A percentile compares a stretch with the other conserved stretches of the same genome.
These are phyloP conservation scores for Xylaria hypoxylon DNA, from an alignment of 2,329 filamentous ascomycete genomes.

Conservation along the genomic window DNA sequence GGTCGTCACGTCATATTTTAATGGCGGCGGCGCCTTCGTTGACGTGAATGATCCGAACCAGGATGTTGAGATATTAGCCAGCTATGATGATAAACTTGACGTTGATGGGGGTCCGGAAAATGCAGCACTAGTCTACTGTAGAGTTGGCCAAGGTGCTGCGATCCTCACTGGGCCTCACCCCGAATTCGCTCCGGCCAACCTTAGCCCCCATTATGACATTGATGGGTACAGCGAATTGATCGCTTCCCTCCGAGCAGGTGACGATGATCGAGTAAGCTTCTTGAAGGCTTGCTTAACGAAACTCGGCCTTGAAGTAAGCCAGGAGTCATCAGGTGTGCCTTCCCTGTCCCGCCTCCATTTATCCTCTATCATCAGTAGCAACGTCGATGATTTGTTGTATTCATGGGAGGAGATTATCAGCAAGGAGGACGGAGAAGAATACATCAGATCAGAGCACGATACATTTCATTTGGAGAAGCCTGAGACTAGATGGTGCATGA, in stretches of 20 bases:
- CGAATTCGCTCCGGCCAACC: slow-evolving; percentile 88
- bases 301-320: slow-evolving; percentile 81
- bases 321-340: slow-evolving; percentile 76
- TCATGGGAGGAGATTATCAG: slow-evolving; percentile 76
- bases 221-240: slow-evolving; percentile 79
- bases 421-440: slow-evolving; percentile 73
- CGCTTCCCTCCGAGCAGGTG: slow-evolving; percentile 73
- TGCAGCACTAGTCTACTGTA: slow-evolving; percentile 86
- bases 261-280: slow-evolving; percentile 77
- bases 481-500: slow-evolving; percentile 69
- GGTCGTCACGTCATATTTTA: slow-evolving; percentile 84
- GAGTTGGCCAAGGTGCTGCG: slow-evolving; percentile 81
- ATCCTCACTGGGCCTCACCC: slow-evolving; percentile 91
- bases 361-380: slow-evolving; percentile 73
- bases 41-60: slow-evolving; percentile 70
- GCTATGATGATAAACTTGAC: slow-evolving; percentile 78
- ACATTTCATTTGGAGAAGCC: slow-evolving; percentile 81
- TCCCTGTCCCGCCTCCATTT: slow-evolving; percentile 86
- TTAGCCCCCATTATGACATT: slow-evolving; percentile 74
- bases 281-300: slow-evolving; percentile 83
- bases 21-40: slow-evolving; percentile 94
- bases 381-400: slow-evolving; percentile 75
- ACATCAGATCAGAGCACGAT: slow-evolving; percentile 84
- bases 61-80: slow-evolving; percentile 84
- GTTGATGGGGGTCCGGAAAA: slow-evolving; percentile 79